A percentile compares a stretch with the other conserved stretches of the same genome.
phyloP scores from a whole-genome alignment of 108 stramenopile species.

The Nannochloropsis salina region DNA sequence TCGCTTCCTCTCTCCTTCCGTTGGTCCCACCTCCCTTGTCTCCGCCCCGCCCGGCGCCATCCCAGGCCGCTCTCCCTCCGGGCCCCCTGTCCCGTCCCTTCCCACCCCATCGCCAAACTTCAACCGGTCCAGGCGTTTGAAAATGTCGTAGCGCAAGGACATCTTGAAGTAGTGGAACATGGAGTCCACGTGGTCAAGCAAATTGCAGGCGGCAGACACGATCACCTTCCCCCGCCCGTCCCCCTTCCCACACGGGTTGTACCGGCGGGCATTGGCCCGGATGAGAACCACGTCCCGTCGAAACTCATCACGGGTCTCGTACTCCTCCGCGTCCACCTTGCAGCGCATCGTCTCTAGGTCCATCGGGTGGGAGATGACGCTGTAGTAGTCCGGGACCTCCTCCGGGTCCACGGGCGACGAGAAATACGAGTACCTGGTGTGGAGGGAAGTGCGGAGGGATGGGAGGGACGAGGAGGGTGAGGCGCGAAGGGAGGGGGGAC shows the following conservation, averaged over 20 bases:
- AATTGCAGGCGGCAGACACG: constrained; percentile 20
- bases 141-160: constrained; percentile 15
- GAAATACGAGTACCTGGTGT: neutral
- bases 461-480: neutral
- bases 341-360: constrained; percentile 26
- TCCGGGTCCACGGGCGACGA: constrained; percentile 20
- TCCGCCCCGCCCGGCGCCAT: neutral
- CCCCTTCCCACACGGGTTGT: neutral
- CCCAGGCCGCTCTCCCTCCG: neutral
- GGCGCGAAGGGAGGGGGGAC: neutral
- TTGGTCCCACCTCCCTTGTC: too few species aligned
- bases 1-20: neutral
- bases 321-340: constrained; percentile 20
- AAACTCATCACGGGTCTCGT: neutral
- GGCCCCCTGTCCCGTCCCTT: neutral
- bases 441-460: neutral
- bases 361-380: constrained; percentile 6
- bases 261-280: neutral
- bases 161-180: constrained; percentile 18
- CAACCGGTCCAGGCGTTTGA: neutral
- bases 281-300: constrained; percentile 14
- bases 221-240: constrained; percentile 18
- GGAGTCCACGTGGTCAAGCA: constrained; percentile 15
- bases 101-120: neutral
- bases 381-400: constrained; percentile 28